phyloP scores from a whole-genome alignment of 768 basidiomycete species.

The Lactarius indigo region DNA sequence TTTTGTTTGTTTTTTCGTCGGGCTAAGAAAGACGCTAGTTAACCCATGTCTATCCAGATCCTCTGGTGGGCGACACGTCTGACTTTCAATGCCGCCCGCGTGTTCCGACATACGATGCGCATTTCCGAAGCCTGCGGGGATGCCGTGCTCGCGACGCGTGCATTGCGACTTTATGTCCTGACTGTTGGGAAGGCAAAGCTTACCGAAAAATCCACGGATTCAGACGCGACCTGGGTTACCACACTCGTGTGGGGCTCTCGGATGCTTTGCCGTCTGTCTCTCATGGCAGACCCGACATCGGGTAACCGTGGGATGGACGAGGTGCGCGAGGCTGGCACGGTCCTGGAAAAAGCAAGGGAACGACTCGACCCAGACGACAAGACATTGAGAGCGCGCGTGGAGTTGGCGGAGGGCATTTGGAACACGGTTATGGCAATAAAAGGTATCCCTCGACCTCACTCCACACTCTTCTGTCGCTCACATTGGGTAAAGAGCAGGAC shows the following conservation, averaged over 20 bases:
- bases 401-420: slow-evolving; percentile 72
- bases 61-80: slow-evolving; percentile 93
- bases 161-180: slow-evolving; percentile 76
- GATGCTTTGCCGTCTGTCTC: slow-evolving; percentile 62
- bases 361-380: slow-evolving; percentile 48
- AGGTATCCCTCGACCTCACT: slow-evolving; percentile 42
- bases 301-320: slow-evolving; percentile 45
- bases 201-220: slow-evolving; percentile 57
- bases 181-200: slow-evolving; percentile 81
- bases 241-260: slow-evolving; percentile 73
- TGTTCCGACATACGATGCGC: slow-evolving; percentile 82
- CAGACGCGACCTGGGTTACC: slow-evolving; percentile 69
- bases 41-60: slow-evolving; percentile 43
- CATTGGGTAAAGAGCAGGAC: slow-evolving; percentile 54
- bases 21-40: neutral
- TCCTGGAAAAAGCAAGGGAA: slow-evolving; percentile 58
- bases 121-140: slow-evolving; percentile 63
- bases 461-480: neutral
- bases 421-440: slow-evolving; percentile 63
- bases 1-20: slow-evolving; percentile 31
- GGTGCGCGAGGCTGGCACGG: slow-evolving; percentile 54
- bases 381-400: slow-evolving; percentile 55
- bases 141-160: slow-evolving; percentile 61
- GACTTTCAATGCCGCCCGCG: slow-evolving; percentile 87
- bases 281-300: slow-evolving; percentile 23